Percentiles rank a stretch among this genome's conserved stretches.
Conservation (phyloP, 2,329 filamentous ascomycete species). For the Ophiostoma ips region DNA sequence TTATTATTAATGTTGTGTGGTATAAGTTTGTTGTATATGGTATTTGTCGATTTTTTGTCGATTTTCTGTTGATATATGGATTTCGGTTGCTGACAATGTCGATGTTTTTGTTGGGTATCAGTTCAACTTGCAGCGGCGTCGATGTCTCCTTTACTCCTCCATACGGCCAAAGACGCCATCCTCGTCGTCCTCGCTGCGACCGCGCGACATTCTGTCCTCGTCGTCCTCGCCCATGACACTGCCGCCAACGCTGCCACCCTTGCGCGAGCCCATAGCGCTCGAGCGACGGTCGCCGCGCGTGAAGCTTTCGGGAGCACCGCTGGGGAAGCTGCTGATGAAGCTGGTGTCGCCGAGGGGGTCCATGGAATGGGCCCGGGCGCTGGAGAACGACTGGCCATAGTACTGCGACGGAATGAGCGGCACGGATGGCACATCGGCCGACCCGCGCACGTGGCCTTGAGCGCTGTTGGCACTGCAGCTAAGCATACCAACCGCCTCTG, state of each 20-base stretch:
- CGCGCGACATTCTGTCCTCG: slow-evolving; percentile 44
- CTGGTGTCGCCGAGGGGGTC: slow-evolving; percentile 41
- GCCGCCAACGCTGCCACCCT: slow-evolving; percentile 53
- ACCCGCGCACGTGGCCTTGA: slow-evolving; percentile 35
- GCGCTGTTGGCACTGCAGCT: slow-evolving; percentile 82
- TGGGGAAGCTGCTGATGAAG: slow-evolving; percentile 50
- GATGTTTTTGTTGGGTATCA: neutral
- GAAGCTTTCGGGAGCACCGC: slow-evolving; percentile 49
- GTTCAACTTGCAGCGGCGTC: neutral
- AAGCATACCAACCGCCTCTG: slow-evolving; percentile 77
- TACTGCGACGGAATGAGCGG: slow-evolving; percentile 76
- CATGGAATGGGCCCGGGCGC: neutral
- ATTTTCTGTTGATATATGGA: neutral
- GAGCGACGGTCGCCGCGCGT: slow-evolving; percentile 35
- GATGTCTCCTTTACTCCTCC: slow-evolving; percentile 54
- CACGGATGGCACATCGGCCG: slow-evolving; percentile 68
- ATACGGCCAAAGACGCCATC: slow-evolving; percentile 93
- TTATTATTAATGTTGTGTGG: too few species aligned
- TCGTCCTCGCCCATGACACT: slow-evolving; percentile 54
- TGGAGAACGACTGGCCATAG: slow-evolving; percentile 34
- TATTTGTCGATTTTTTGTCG: slow-evolving; percentile 3
- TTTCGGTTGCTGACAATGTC: neutral
- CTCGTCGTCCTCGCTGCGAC: slow-evolving; percentile 62
- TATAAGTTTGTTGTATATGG: too few species aligned
- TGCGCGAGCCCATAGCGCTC: slow-evolving; percentile 36